Evolutionary conservation across 164 flowering plant species (phyloP).

Genomic region (Aristolochia californica): DNA sequence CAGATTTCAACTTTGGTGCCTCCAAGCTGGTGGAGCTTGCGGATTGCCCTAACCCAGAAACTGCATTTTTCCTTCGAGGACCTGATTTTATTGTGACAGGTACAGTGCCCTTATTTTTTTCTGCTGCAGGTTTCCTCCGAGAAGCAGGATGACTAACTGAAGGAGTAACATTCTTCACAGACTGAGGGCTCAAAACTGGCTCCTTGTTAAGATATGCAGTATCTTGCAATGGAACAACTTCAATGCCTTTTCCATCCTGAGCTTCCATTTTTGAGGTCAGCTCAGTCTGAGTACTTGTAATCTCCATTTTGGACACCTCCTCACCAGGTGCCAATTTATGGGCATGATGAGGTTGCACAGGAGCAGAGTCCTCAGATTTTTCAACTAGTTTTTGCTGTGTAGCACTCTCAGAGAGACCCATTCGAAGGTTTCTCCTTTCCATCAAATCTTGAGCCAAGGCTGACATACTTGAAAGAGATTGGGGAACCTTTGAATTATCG

Average conservation of each 20-base stretch:
- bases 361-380: slow-evolving; percentile 6
- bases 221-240: not conserved
- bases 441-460: slow-evolving; percentile 19
- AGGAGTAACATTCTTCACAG: slow-evolving; percentile 3
- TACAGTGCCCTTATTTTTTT: slow-evolving; percentile 10
- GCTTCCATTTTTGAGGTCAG: not conserved
- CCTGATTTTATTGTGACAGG: slow-evolving; percentile 12
- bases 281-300: slow-evolving; percentile 8
- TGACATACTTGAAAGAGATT: slow-evolving; percentile 11
- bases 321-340: slow-evolving; percentile 1
- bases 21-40: not conserved
- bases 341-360: slow-evolving; percentile 6
- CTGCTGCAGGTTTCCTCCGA: slow-evolving; percentile 13
- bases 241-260: not conserved
- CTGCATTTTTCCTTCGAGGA: slow-evolving; percentile 11
- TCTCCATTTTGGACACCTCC: not conserved
- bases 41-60: slow-evolving; percentile 2
- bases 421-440: slow-evolving; percentile 20
- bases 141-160: slow-evolving; percentile 4
- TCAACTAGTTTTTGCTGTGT: slow-evolving; percentile 6
- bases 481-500: not conserved
- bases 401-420: slow-evolving; percentile 8
- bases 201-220: not conserved
- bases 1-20: not conserved
- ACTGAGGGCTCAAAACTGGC: slow-evolving; percentile 9